Conservation (phyloP, 2,329 filamentous ascomycete species). For the Epichloe typhina region DNA sequence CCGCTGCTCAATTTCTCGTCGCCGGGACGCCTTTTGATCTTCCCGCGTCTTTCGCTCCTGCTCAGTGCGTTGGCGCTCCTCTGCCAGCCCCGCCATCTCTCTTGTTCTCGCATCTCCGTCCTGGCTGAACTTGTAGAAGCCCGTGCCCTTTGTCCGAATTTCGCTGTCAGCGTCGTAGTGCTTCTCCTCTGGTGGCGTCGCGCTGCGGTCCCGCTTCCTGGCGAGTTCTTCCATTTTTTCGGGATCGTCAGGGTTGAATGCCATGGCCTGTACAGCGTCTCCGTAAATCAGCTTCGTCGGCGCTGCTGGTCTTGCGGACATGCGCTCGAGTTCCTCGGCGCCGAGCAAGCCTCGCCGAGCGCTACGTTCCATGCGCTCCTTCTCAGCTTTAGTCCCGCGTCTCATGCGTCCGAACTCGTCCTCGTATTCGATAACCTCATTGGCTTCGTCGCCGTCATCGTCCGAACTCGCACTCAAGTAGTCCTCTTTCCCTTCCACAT, state of each 20-base stretch:
- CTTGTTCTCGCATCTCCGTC: slow-evolving; percentile 50
- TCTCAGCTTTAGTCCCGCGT: slow-evolving; percentile 56
- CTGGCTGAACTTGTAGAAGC: slow-evolving; percentile 79
- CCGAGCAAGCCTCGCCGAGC: slow-evolving; percentile 35
- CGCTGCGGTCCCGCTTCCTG: slow-evolving; percentile 60
- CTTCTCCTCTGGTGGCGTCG: slow-evolving; percentile 64
- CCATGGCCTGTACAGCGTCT: slow-evolving; percentile 68
- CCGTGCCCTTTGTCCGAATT: slow-evolving; percentile 75
- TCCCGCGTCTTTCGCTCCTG: slow-evolving; percentile 41
- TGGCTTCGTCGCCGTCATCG: slow-evolving; percentile 29
- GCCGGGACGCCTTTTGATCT: slow-evolving; percentile 44
- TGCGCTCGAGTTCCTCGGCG: slow-evolving; percentile 50
- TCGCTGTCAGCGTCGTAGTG: slow-evolving; percentile 83
- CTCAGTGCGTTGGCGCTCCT: slow-evolving; percentile 57
- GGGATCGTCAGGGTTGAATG: slow-evolving; percentile 64
- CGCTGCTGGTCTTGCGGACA: slow-evolving; percentile 52
- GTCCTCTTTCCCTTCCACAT: slow-evolving; percentile 42
- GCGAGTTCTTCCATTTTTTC: slow-evolving; percentile 67
- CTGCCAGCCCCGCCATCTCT: slow-evolving; percentile 66
- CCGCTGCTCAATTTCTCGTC: slow-evolving; percentile 49
- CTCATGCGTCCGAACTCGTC: slow-evolving; percentile 88
- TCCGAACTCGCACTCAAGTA: slow-evolving; percentile 34
- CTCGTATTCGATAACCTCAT: slow-evolving; percentile 68
- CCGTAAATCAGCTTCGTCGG: slow-evolving; percentile 70
- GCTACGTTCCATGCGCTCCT: slow-evolving; percentile 47